phyloP scores from a whole-genome alignment of 2,329 filamentous ascomycete genomes.

The Aureobasidium uvarum region DNA sequence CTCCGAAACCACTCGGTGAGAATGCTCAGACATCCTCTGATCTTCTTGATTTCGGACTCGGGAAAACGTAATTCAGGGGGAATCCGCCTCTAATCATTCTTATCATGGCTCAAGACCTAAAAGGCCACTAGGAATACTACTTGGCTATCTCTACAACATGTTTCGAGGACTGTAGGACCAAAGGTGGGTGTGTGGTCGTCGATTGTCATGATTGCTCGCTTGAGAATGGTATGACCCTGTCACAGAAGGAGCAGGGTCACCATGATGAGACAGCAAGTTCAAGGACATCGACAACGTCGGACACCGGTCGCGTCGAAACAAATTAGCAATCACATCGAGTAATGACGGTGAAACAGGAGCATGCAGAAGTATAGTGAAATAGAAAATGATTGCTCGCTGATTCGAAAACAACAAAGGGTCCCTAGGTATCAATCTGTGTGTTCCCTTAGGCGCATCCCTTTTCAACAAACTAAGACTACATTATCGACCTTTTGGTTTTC shows the following conservation, averaged over 20 bases:
- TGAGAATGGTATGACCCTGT: not conserved
- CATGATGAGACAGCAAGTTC: not conserved
- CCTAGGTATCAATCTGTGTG: slow-evolving; percentile 21
- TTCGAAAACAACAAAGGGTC: slow-evolving; percentile 7
- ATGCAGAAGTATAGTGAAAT: not conserved
- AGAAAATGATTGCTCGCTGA: slow-evolving; percentile 21
- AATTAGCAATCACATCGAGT: not conserved
- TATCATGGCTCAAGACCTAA: no score
- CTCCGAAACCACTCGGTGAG: no score
- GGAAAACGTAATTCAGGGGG: no score
- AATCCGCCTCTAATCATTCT: no score
- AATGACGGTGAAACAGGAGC: not conserved
- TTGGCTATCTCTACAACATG: no score
- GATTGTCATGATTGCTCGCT: not conserved
- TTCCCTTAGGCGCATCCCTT: slow-evolving; percentile 6
- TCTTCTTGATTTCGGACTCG: no score
- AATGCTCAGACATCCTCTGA: fast-evolving
- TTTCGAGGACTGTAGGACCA: not conserved
- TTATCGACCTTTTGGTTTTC: slow-evolving; percentile 16
- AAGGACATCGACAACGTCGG: not conserved
- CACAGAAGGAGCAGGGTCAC: not conserved
- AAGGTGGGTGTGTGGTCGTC: not conserved
- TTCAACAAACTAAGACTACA: slow-evolving; percentile 18
- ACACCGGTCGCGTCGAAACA: not conserved
- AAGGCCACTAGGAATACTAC: no score